Base-by-base conservation (phyloP, 257 asterid genomes). In the Eustoma russellianum region DNA sequence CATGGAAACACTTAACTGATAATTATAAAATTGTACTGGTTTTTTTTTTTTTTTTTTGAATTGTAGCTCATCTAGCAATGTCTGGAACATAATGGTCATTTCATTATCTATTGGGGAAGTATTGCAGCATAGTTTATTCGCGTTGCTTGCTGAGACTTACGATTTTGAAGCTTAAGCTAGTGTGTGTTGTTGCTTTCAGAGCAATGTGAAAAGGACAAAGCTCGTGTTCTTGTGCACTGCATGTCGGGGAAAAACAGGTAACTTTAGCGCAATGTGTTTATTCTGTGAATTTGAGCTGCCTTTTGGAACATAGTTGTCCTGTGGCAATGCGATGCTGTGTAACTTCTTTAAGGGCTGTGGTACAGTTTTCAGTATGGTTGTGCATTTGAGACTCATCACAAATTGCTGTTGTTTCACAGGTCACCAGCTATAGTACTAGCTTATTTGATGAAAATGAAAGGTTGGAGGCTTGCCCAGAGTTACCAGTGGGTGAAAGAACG, bases 381-480 rank as follows among this genome's bases (percentile, higher is more conserved):
- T 7, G 43, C 12, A 38, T 38, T 38, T 9, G 9, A 1, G 9
- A 38, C 43, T 38, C 12, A 10, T 38, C 11, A 38, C 43, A 5
- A 16, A 30, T 50, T 43, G 41, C 24, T 16, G 41, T 50, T 14
- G 11, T 50, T 65, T 30, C 53, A 52, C 82, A 92, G 99, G 73
- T 88, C 99, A 0, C 95, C 99, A 46, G 99, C 95, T 46, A 74
- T 92, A 64, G 99, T 92, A 41, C 83, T 92, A 55, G 95, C 99
- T 38, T 92, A 66, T 77, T 77, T 92, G 82, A 92, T 92, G 95
- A 92, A 81, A 79, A 88, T 81, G 70, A 88, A 74, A 80, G 86
- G 93, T 50, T 92, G 99, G 99, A 85, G 63, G 66, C 81, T 88
- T 56, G 81, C 82, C 5, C 94, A 83, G 74, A 74, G 97, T 68